These are phyloP conservation scores for Candida verbasci DNA, from an alignment of 805 yeast species.

Conservation along the genomic window DNA sequence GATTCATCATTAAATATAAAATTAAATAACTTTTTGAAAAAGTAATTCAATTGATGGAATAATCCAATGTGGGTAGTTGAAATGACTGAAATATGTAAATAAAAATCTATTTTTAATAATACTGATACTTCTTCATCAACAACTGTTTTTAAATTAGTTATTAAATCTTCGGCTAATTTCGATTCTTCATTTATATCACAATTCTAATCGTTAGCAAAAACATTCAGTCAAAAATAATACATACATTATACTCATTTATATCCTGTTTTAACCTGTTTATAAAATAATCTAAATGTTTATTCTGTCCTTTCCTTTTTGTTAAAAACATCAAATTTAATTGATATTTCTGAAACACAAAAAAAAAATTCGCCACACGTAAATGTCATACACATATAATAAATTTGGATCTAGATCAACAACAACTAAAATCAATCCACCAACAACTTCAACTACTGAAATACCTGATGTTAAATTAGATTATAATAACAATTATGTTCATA, in stretches of 20 bases:
- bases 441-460: neutral
- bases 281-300: slow-evolving; percentile 6
- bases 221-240: no score
- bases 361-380: neutral
- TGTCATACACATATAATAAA: slow-evolving; percentile 16
- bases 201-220: slow-evolving; percentile 1
- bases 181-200: neutral
- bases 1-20: slow-evolving; percentile 6
- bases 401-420: slow-evolving; percentile 11
- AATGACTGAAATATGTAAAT: slow-evolving; percentile 6
- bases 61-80: slow-evolving; percentile 5
- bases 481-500: slow-evolving; percentile 61
- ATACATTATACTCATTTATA: slow-evolving; percentile 3
- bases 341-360: neutral
- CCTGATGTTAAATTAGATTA: slow-evolving; percentile 48
- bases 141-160: slow-evolving; percentile 1
- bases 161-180: slow-evolving; percentile 1
- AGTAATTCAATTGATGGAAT: slow-evolving; percentile 11
- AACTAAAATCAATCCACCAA: no score
- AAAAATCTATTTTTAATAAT: slow-evolving; percentile 8
- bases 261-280: slow-evolving; percentile 3
- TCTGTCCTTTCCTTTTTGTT: neutral
- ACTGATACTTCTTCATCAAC: neutral
- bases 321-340: neutral
- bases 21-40: slow-evolving; percentile 11